phyloP scores from a whole-genome alignment of 352 stramenopile genomes.

The Phytopythium aichiense region DNA sequence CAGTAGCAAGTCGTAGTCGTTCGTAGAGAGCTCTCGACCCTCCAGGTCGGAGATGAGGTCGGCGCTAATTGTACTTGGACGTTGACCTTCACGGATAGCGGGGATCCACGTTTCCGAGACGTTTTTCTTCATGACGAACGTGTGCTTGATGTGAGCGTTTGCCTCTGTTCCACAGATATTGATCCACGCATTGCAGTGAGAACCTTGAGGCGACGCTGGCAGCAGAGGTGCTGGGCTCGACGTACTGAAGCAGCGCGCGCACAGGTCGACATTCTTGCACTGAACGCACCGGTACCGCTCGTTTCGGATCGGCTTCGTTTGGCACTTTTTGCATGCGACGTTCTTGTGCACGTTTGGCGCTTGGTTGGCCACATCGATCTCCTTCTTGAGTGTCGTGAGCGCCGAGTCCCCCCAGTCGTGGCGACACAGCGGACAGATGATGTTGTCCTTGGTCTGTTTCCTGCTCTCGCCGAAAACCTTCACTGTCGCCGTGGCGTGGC shows the following conservation, averaged over 20 bases:
- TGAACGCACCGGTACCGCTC: constrained; percentile 79
- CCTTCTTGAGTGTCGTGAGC: constrained; percentile 59
- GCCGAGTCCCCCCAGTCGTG: constrained; percentile 74
- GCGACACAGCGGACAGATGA: constrained; percentile 80
- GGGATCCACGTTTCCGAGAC: constrained; percentile 56
- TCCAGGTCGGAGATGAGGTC: constrained; percentile 62
- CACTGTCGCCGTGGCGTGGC: constrained; percentile 33
- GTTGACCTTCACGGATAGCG: constrained; percentile 30
- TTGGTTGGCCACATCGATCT: constrained; percentile 67
- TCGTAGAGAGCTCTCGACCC: constrained; percentile 73
- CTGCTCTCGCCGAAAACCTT: constrained; percentile 83
- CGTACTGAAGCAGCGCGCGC: constrained; percentile 71
- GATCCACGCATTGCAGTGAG: background rate
- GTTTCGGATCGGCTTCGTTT: constrained; percentile 71
- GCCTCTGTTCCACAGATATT: constrained; percentile 22
- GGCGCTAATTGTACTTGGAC: constrained; percentile 16
- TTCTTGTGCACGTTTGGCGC: constrained; percentile 72
- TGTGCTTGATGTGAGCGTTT: constrained; percentile 58
- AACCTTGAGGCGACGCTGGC: background rate
- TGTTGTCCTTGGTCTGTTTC: constrained; percentile 78
- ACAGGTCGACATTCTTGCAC: constrained; percentile 76
- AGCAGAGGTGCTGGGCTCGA: background rate
- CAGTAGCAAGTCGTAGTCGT: constrained; percentile 78
- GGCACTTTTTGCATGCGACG: constrained; percentile 63
- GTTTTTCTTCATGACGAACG: constrained; percentile 71